These are phyloP conservation scores for Balamuthia mandrillaris DNA, from an alignment of 208 protist genomes.

Conservation along the genomic window DNA sequence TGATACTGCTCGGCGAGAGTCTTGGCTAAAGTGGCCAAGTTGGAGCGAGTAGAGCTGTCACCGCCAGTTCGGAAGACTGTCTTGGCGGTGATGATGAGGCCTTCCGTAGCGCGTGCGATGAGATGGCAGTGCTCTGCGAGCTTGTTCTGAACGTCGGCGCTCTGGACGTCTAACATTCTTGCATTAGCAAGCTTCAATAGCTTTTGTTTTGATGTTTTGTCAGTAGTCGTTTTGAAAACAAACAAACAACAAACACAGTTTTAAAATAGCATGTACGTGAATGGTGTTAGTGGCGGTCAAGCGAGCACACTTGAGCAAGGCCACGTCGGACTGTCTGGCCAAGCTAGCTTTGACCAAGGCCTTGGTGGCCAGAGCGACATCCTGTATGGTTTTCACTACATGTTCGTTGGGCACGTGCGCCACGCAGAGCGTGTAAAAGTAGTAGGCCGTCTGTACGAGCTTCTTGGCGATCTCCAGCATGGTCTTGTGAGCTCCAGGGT, in stretches of 20 bases:
- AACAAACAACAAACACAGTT: background rate
- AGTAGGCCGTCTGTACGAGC: background rate
- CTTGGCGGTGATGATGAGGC: constrained; percentile 25
- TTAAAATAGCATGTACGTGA: background rate
- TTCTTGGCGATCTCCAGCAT: background rate
- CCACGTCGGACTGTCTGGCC: background rate
- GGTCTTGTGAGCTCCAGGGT: background rate
- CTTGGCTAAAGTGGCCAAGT: background rate
- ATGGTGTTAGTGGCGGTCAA: background rate
- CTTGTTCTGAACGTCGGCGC: background rate
- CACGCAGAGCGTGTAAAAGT: background rate
- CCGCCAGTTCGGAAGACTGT: background rate
- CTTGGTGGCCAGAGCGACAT: background rate
- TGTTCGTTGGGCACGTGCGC: background rate
- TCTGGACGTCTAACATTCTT: background rate
- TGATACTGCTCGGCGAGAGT: constrained; percentile 8
- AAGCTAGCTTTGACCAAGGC: background rate
- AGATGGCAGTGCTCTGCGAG: background rate
- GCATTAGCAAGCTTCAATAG: background rate
- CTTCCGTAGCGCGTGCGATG: background rate
- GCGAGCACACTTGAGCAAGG: background rate
- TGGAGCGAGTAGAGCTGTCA: background rate
- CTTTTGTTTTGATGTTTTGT: background rate
- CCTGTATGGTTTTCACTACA: background rate
- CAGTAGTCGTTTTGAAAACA: background rate